A percentile compares a stretch with the other conserved stretches of the same genome.
These are phyloP conservation scores for Cutaneotrichosporon spelunceum DNA, from an alignment of 1,284 basidiomycete genomes.

Conservation along the genomic window DNA sequence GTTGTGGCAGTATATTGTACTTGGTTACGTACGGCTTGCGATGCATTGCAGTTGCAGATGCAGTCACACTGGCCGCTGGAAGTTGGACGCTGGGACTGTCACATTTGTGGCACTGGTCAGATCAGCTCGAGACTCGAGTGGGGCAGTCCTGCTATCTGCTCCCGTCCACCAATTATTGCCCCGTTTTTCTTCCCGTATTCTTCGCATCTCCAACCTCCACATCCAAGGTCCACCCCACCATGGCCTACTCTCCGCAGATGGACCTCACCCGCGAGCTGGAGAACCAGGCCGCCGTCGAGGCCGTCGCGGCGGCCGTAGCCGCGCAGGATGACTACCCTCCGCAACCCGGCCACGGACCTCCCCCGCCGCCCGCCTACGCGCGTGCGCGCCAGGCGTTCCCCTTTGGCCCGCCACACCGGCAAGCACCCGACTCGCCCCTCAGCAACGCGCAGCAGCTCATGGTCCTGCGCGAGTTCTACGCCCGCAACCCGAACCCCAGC, in stretches of 20 bases:
- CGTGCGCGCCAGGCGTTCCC: constrained; percentile 18
- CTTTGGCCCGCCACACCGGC: constrained; percentile 20
- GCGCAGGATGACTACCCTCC: constrained; percentile 11
- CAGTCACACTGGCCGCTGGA: not conserved
- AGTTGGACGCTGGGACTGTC: no score
- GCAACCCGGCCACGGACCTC: constrained; percentile 19
- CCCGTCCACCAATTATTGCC: constrained; percentile 11
- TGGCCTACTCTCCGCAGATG: constrained; percentile 12
- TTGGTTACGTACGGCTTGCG: not conserved
- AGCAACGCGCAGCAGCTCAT: constrained; percentile 37
- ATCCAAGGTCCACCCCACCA: constrained; percentile 20
- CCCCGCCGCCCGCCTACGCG: constrained; percentile 24
- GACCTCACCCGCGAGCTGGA: constrained; percentile 40
- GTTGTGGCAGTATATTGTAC: not conserved
- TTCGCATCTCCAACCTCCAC: constrained; percentile 24
- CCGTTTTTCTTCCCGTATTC: constrained; percentile 17
- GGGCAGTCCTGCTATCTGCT: not conserved
- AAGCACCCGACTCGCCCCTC: constrained; percentile 23
- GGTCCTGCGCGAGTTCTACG: constrained; percentile 40
- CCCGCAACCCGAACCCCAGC: constrained; percentile 43
- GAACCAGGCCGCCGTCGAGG: constrained; percentile 41
- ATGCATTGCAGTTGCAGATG: no score
- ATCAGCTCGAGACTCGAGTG: no score
- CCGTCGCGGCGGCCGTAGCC: constrained; percentile 29
- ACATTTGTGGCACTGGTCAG: no score